These are phyloP conservation scores for Candida pseudoglaebosa DNA, from an alignment of 805 yeast genomes.

Conservation along the genomic window DNA sequence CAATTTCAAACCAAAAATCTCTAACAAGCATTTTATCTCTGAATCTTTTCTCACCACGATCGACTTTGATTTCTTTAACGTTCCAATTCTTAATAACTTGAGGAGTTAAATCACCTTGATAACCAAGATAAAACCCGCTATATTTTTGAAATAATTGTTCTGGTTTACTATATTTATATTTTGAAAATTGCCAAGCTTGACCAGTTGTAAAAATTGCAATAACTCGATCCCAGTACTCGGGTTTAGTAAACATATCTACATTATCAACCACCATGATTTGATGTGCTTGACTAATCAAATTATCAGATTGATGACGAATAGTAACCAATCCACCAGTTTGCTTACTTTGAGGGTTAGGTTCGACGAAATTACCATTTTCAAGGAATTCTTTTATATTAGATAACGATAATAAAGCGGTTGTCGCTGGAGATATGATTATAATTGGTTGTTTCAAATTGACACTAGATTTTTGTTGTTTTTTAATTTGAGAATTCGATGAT, in stretches of 20 bases:
- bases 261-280: slow-evolving; percentile 82
- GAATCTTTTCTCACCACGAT: slow-evolving; percentile 73
- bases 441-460: slow-evolving; percentile 33
- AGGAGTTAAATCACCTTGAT: slow-evolving; percentile 78
- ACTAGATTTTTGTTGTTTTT: slow-evolving; percentile 8
- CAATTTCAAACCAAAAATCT: slow-evolving; percentile 80
- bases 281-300: slow-evolving; percentile 48
- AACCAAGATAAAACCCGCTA: slow-evolving; percentile 76
- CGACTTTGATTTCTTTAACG: slow-evolving; percentile 72
- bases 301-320: slow-evolving; percentile 52
- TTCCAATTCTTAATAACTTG: slow-evolving; percentile 81
- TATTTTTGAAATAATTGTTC: slow-evolving; percentile 74
- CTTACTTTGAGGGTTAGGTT: slow-evolving; percentile 41
- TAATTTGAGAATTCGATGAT: slow-evolving; percentile 4
- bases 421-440: slow-evolving; percentile 42
- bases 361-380: slow-evolving; percentile 65
- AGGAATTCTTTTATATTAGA: slow-evolving; percentile 44
- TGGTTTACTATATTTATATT: slow-evolving; percentile 81
- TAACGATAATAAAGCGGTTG: slow-evolving; percentile 39
- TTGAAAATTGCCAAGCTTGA: slow-evolving; percentile 93
- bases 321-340: slow-evolving; percentile 41
- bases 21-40: slow-evolving; percentile 85
- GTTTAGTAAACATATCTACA: slow-evolving; percentile 76
- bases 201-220: slow-evolving; percentile 96
- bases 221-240: slow-evolving; percentile 97